Evolutionary conservation across 1,139 yeast species (phyloP).

Genomic region (Hanseniaspora uvarum): DNA sequence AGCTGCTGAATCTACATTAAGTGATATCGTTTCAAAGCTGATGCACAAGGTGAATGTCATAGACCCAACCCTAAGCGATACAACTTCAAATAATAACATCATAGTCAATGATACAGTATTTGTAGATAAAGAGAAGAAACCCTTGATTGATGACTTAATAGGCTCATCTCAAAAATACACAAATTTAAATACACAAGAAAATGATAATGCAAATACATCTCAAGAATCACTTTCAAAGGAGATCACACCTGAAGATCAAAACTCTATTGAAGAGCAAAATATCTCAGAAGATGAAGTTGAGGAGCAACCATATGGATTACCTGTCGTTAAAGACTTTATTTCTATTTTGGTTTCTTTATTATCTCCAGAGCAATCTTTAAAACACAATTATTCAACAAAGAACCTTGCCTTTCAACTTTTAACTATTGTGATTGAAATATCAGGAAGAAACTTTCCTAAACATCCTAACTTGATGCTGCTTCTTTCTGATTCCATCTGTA

Average conservation of each 20-base stretch:
- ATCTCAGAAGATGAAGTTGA: slow-evolving; percentile 18
- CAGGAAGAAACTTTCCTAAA: slow-evolving; percentile 56
- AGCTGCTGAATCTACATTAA: slow-evolving; percentile 81
- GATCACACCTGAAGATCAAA: slow-evolving; percentile 1
- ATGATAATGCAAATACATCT: not conserved
- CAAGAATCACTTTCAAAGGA: not conserved
- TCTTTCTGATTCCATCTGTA: slow-evolving; percentile 70
- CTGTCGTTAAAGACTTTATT: slow-evolving; percentile 37
- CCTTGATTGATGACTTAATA: slow-evolving; percentile 14
- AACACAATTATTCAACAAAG: slow-evolving; percentile 79
- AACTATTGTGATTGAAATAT: slow-evolving; percentile 69
- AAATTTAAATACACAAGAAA: not conserved
- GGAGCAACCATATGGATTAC: slow-evolving; percentile 30
- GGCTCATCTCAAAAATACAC: slow-evolving; percentile 9
- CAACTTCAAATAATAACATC: slow-evolving; percentile 29
- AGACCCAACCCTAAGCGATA: slow-evolving; percentile 28
- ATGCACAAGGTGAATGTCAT: slow-evolving; percentile 52
- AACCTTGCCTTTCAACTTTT: slow-evolving; percentile 71
- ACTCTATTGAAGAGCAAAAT: not conserved
- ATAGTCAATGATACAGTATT: slow-evolving; percentile 17
- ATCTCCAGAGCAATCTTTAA: slow-evolving; percentile 71
- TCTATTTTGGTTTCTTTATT: slow-evolving; percentile 73
- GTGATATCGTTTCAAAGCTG: slow-evolving; percentile 55
- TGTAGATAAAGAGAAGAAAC: slow-evolving; percentile 16
- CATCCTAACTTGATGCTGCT: slow-evolving; percentile 60